Evolutionary conservation across 75 land plant species (phyloP), one percentile per base, ranked within the genome.

Genomic region (Pinus taeda): DNA sequence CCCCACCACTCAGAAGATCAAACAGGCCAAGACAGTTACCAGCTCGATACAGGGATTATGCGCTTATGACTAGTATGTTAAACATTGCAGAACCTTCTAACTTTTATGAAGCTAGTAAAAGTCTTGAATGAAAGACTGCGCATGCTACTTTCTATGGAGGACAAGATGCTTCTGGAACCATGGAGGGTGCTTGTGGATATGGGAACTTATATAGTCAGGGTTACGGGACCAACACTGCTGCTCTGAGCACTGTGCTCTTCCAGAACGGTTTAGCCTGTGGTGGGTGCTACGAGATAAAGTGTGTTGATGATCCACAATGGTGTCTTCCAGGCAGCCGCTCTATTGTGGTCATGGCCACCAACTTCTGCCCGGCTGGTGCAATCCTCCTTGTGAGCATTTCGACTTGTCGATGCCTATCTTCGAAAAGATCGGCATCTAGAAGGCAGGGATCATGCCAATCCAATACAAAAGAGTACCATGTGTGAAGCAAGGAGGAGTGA

Each of bases 281-380:
- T 1, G 57, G 85, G n/a, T 88, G 90, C 83, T 88, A 76, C 71
- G 86, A 88, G 71, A 39, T 88, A 15, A 79, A 64, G 55, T 88
- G 89, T 73, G 39, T 30, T n/a, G 62, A 24, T 49, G 85, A 74
- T 30, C 79, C 82, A 21, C 53, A 62, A 53, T 84, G 83, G 83
- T 88, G 90, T 80, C 45, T 82, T 3, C 74, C 83, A 24, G 89
- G 89, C 1, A 79, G 82, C 45, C 82, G 63, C 14, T 77, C 89
- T 60, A 83, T 83, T 37, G 71, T 76, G 3, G 82, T 88, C 81
- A 88, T 89, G 7, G 86, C 89, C 59, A 88, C 90, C 55, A 86
- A 88, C 33, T 86, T 83, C 78, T 88, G 85, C 74, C 89, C 90
- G 90, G 90, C n/a, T 88, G 90, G 90, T 88, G 89, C 78, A 88